Base-by-base conservation (phyloP, 768 basidiomycete genomes). In the Boletus pseudopeckii region DNA sequence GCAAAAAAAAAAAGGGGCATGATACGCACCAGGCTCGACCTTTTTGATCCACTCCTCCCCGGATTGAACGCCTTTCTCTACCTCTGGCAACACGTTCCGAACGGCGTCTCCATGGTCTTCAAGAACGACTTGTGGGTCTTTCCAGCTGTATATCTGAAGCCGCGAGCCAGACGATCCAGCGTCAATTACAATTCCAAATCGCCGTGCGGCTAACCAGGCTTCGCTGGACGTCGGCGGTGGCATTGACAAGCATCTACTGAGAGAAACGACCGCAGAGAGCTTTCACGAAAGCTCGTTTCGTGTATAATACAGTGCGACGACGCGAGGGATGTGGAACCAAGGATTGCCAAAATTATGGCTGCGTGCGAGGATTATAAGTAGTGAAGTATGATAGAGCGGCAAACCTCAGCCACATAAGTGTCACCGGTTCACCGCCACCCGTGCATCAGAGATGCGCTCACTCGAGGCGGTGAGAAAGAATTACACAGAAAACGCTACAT, bases 91-190 rank as follows among this genome's bases (percentile, higher is more conserved):
- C 3, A 75, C 73, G 55, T 80, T 74, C 10, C 78, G 74, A 7
- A 81, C 77, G 17, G 75, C 71, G 22, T 75, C 73, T 52, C 75
- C 75, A 45, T 79, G 75, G 53, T 82, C 77, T 52, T 81, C 76
- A 17, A 79, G 75, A 41, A 85, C 75, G 8, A 77, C 69, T 52
- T 82, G 78, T 20, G 95, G 88, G 69, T 98, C 88, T 58, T 81
- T 81, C 97, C 96, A 99, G 69, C 91, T 93, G 75, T 99, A 98
- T 61, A 98, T 92, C 70, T 98, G 95, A 34, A 98, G 76, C 50
- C 97, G 78, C 5, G 96, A 98, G 28, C 97, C 97, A 22, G 94
- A 98, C 69, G 94, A 97, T 56, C 97, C 97, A 67, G 97, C 97
- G 77, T 99, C 97, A 71, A 99, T 92, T 57, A 98, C 94, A 55